Percentiles rank a stretch among this genome's conserved stretches.
Evolutionary conservation across 345 rosid genomes (phyloP).

Genomic region (Eucalyptus cloeziana): DNA sequence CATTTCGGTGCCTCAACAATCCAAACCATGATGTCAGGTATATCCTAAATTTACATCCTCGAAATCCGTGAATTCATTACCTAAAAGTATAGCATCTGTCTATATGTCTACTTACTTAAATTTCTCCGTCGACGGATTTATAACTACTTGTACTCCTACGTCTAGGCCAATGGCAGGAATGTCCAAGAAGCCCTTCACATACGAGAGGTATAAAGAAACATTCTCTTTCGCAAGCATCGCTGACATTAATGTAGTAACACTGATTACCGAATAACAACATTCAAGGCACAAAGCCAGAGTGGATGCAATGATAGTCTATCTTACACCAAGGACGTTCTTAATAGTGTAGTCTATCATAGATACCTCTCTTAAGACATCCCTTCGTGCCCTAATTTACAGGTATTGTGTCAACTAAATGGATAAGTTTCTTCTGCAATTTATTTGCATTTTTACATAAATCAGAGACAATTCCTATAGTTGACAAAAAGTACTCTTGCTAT

Average conservation of each 20-base stretch:
- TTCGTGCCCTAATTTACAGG: slow-evolving; percentile 6
- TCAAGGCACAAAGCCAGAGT: background rate
- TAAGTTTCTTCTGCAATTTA: background rate
- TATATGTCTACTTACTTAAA: background rate
- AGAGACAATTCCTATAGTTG: background rate
- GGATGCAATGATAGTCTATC: slow-evolving; percentile 7
- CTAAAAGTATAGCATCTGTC: background rate
- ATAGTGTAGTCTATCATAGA: background rate
- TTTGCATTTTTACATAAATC: background rate
- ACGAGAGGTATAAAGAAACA: slow-evolving; percentile 1
- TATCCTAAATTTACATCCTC: background rate
- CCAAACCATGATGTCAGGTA: background rate
- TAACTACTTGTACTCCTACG: background rate
- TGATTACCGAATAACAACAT: background rate
- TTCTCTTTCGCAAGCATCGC: background rate
- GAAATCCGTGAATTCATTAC: background rate
- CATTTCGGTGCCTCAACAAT: background rate
- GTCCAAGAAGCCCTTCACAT: slow-evolving; percentile 13
- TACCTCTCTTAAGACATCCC: background rate
- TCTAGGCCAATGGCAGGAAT: slow-evolving; percentile 15
- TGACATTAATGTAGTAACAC: background rate
- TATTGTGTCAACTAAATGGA: background rate
- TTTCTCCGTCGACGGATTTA: background rate
- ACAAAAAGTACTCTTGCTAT: background rate
- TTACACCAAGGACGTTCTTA: background rate